These are phyloP conservation scores for Conoideocrella luteorostrata DNA, from an alignment of 2,329 filamentous ascomycete genomes.

Conservation along the genomic window DNA sequence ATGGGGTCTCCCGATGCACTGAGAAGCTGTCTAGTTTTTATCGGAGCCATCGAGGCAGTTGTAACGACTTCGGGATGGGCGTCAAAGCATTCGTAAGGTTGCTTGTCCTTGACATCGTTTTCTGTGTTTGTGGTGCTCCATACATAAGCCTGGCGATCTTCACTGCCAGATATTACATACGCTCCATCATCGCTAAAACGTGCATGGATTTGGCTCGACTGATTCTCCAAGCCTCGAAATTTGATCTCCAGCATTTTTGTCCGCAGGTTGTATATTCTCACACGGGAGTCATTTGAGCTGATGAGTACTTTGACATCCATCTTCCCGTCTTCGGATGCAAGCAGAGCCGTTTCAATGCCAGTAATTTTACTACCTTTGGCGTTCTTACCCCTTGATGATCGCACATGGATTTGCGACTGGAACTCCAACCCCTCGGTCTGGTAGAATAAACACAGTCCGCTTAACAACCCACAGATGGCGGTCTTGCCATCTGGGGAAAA, in stretches of 20 bases:
- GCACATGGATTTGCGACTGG: slow-evolving; percentile 83
- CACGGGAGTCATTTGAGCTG: slow-evolving; percentile 89
- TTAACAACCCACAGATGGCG: slow-evolving; percentile 81
- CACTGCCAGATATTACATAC: slow-evolving; percentile 87
- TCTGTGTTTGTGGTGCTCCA: slow-evolving; percentile 59
- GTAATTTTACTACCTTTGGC: slow-evolving; percentile 97
- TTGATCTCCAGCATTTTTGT: slow-evolving; percentile 84
- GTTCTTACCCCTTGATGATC: slow-evolving; percentile 85
- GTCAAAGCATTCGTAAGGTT: slow-evolving; percentile 82
- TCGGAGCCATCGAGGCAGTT: slow-evolving; percentile 78
- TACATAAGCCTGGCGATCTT: slow-evolving; percentile 83
- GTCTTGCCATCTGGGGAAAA: slow-evolving; percentile 90
- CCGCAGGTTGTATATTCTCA: slow-evolving; percentile 81
- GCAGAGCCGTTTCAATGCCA: slow-evolving; percentile 70
- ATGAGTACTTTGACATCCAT: slow-evolving; percentile 78
- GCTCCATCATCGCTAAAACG: slow-evolving; percentile 79
- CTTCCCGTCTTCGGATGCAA: slow-evolving; percentile 40
- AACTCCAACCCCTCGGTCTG: slow-evolving; percentile 86
- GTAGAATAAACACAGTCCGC: slow-evolving; percentile 82
- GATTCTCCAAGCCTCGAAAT: slow-evolving; percentile 85
- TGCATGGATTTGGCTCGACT: slow-evolving; percentile 83
- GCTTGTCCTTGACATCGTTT: slow-evolving; percentile 66
- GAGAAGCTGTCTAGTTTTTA: slow-evolving; percentile 68
- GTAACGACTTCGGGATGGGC: slow-evolving; percentile 86
- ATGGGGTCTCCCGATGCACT: slow-evolving; percentile 81